phyloP scores from a whole-genome alignment of 192 early-diverging fungal genomes.

The Mortierella claussenii region DNA sequence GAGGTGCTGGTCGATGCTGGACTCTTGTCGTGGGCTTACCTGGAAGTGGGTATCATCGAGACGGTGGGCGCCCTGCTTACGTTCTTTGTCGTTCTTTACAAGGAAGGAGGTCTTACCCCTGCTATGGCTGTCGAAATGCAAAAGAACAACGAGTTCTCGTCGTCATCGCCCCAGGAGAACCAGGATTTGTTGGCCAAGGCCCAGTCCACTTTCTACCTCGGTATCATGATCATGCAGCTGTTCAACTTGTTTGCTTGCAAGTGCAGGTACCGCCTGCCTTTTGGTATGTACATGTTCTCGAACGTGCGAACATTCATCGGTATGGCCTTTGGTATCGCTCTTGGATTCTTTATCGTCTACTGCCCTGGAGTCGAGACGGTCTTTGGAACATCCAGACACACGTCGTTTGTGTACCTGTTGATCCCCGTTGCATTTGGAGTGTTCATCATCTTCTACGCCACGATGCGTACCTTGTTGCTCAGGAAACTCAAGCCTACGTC shows the following conservation, averaged over 20 bases:
- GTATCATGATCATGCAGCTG: slow-evolving; percentile 87
- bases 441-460: slow-evolving; percentile 80
- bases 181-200: slow-evolving; percentile 77
- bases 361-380: slow-evolving; percentile 80
- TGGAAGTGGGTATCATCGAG: slow-evolving; percentile 88
- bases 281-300: slow-evolving; percentile 83
- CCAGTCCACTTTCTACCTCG: slow-evolving; percentile 81
- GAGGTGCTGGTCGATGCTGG: slow-evolving; percentile 89
- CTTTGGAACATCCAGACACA: slow-evolving; percentile 78
- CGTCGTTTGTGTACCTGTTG: slow-evolving; percentile 76
- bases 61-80: slow-evolving; percentile 72
- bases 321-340: slow-evolving; percentile 69
- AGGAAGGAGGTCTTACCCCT: slow-evolving; percentile 71
- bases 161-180: slow-evolving; percentile 59
- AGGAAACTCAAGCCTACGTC: slow-evolving; percentile 71
- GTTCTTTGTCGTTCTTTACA: slow-evolving; percentile 86
- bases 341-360: slow-evolving; percentile 86
- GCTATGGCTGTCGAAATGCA: slow-evolving; percentile 66
- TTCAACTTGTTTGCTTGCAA: slow-evolving; percentile 97
- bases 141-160: slow-evolving; percentile 58
- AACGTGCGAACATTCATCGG: slow-evolving; percentile 81
- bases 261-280: slow-evolving; percentile 77
- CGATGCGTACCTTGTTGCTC: slow-evolving; percentile 70
- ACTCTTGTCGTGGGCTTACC: slow-evolving; percentile 84
- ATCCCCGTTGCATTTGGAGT: slow-evolving; percentile 88